Evolutionary conservation across 768 basidiomycete species (phyloP).

Genomic region (Podaxis rugospora): DNA sequence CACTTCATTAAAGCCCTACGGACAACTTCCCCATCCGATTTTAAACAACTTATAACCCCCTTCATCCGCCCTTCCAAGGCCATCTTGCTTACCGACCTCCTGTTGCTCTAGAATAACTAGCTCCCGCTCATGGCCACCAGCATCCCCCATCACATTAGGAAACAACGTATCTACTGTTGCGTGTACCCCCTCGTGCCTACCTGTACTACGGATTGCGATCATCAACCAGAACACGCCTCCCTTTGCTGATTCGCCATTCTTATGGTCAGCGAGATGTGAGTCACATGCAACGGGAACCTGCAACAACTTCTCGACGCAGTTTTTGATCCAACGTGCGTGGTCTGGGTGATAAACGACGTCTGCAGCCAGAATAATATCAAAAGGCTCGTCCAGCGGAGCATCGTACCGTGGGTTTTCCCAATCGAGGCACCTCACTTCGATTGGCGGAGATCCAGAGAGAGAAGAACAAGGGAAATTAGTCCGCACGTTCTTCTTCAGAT

Average conservation of each 20-base stretch:
- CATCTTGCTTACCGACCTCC: conserved; percentile 42
- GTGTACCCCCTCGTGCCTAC: conserved; percentile 56
- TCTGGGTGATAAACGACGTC: conserved; percentile 74
- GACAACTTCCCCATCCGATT: conserved; percentile 59
- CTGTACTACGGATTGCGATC: conserved; percentile 61
- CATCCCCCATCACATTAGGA: conserved; percentile 16
- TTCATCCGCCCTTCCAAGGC: conserved; percentile 68
- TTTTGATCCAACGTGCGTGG: conserved; percentile 67
- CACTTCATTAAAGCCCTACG: not conserved
- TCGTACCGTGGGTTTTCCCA: conserved; percentile 50
- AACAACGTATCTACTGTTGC: conserved; percentile 56
- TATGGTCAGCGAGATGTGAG: not conserved
- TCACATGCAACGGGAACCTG: conserved; percentile 18
- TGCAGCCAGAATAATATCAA: conserved; percentile 73
- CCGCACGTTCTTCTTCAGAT: conserved; percentile 56
- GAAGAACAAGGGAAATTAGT: conserved; percentile 36
- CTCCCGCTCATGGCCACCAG: conserved; percentile 8
- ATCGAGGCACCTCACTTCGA: conserved; percentile 53
- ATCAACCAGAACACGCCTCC: conserved; percentile 70
- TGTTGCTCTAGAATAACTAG: conserved; percentile 47
- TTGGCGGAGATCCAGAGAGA: conserved; percentile 14
- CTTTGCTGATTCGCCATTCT: not conserved
- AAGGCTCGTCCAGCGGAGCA: conserved; percentile 34
- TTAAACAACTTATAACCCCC: conserved; percentile 62
- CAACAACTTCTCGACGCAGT: conserved; percentile 53